Base-by-base conservation (phyloP, 2,329 filamentous ascomycete species). In the Phoma sp. region DNA sequence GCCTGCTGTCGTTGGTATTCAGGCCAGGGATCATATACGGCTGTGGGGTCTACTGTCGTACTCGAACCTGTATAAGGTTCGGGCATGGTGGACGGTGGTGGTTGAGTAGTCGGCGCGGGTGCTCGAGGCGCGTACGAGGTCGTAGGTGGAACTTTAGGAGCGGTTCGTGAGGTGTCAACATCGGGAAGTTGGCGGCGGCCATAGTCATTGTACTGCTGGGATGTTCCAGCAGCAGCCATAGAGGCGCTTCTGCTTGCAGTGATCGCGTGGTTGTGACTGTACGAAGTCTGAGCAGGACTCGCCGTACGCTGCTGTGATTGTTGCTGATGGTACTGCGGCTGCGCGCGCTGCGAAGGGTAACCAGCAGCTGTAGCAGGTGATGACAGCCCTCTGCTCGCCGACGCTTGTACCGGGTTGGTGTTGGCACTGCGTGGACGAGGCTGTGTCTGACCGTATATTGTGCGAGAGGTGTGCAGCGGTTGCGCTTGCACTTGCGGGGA, bases 11-110 rank as follows among this genome's bases (percentile, higher is more conserved):
- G 71, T 56, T 81, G 76, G 44, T 80, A 77, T 55, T 81, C 78
- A 3, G 78, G 78, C 69, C 79, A 82, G 2, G 81, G 80, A 54
- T 84, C 81, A 56, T 84, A 84, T 2, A 84, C 80, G 41, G 81
- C 79, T 40, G 74, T 81, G 2, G 82, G 82, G 65, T 84, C 80
- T 19, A 84, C 80, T 1, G 81, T 84, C 4, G 77, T 74, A 39
- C 59, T 56, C 19, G 72, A 60, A 5, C 39, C 44, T 49, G 56
- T 57, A 55, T 66, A 70, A 15, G 66, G 47, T 4, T 67, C 65
- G 10, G 59, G 29, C 21, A 61, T 58, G 58, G 46, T 75, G 25
- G 54, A 25, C 37, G 35, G 51, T 8, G 58, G 40, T 22, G 63
- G 55, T 17, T 64, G 66, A 8, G 43, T 57, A 27, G 62, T 48